These are phyloP conservation scores for Cystobasidium pallidum DNA, from an alignment of 1,284 basidiomycete genomes.

Conservation along the genomic window DNA sequence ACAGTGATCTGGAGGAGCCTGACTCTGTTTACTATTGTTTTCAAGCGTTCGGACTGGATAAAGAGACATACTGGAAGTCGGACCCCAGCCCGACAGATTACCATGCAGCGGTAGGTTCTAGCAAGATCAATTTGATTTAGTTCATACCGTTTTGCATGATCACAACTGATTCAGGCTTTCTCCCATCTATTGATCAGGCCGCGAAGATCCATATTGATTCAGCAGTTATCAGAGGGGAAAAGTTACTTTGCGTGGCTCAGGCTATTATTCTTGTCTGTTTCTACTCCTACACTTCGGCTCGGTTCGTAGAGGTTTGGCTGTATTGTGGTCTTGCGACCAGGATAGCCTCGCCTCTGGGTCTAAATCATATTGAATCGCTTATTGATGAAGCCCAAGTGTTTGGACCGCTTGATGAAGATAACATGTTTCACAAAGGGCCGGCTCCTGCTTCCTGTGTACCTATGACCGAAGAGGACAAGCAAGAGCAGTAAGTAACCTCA, in stretches of 20 bases:
- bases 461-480: slow-evolving; percentile 27
- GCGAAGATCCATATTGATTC: slow-evolving; percentile 79
- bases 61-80: slow-evolving; percentile 48
- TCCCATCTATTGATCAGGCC: slow-evolving; percentile 53
- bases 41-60: slow-evolving; percentile 54
- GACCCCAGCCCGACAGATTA: slow-evolving; percentile 68
- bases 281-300: slow-evolving; percentile 83
- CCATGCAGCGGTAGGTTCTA: slow-evolving; percentile 68
- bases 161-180: no score
- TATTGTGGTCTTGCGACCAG: slow-evolving; percentile 81
- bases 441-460: slow-evolving; percentile 13
- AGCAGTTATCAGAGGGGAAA: slow-evolving; percentile 78
- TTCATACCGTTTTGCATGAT: no score
- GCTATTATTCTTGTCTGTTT: slow-evolving; percentile 79
- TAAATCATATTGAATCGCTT: slow-evolving; percentile 47
- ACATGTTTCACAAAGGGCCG: background rate
- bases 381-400: slow-evolving; percentile 28
- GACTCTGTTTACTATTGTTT: background rate
- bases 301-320: slow-evolving; percentile 87
- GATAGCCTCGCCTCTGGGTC: slow-evolving; percentile 74
- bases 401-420: background rate
- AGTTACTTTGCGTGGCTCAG: slow-evolving; percentile 80
- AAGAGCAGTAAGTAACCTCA: slow-evolving; percentile 18
- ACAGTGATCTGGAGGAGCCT: background rate
- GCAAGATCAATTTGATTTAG: no score